Evolutionary conservation across 805 yeast species (phyloP).

Genomic region (Blastobotrys robertii): DNA sequence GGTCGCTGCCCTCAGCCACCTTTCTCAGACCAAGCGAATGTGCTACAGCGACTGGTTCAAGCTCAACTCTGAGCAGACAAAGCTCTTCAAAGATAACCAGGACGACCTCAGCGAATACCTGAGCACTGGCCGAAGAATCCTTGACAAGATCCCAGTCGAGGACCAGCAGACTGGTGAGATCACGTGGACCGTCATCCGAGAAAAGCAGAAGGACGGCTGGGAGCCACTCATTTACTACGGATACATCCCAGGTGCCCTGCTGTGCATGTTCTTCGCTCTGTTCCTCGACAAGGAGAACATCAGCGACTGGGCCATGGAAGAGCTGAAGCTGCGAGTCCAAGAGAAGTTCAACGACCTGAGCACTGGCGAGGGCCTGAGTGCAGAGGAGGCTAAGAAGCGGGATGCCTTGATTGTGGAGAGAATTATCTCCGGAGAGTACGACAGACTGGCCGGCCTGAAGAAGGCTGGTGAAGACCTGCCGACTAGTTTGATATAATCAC

Average conservation of each 20-base stretch:
- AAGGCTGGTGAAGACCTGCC: slow-evolving; percentile 29
- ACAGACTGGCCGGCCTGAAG: slow-evolving; percentile 35
- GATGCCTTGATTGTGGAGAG: slow-evolving; percentile 75
- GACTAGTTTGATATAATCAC: slow-evolving; percentile 23
- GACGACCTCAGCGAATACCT: slow-evolving; percentile 45
- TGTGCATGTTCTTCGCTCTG: slow-evolving; percentile 41
- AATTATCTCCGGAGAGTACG: slow-evolving; percentile 77
- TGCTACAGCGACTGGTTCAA: slow-evolving; percentile 36
- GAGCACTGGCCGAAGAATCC: slow-evolving; percentile 50
- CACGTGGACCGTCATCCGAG: slow-evolving; percentile 69
- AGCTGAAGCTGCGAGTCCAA: slow-evolving; percentile 65
- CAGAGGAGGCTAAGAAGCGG: slow-evolving; percentile 50
- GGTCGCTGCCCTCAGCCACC: slow-evolving; percentile 58
- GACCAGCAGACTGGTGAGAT: slow-evolving; percentile 71
- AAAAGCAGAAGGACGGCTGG: slow-evolving; percentile 77
- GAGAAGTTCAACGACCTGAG: slow-evolving; percentile 47
- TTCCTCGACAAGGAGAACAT: slow-evolving; percentile 44
- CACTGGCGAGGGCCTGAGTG: slow-evolving; percentile 14
- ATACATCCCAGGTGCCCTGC: slow-evolving; percentile 59
- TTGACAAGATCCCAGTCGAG: slow-evolving; percentile 77
- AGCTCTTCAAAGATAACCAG: slow-evolving; percentile 51
- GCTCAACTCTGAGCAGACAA: slow-evolving; percentile 43
- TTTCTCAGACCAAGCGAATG: slow-evolving; percentile 48
- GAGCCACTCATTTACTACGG: slow-evolving; percentile 62
- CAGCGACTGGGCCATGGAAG: slow-evolving; percentile 76